phyloP scores from a whole-genome alignment of 352 stramenopile genomes.

The Phytophthora chlamydospora region DNA sequence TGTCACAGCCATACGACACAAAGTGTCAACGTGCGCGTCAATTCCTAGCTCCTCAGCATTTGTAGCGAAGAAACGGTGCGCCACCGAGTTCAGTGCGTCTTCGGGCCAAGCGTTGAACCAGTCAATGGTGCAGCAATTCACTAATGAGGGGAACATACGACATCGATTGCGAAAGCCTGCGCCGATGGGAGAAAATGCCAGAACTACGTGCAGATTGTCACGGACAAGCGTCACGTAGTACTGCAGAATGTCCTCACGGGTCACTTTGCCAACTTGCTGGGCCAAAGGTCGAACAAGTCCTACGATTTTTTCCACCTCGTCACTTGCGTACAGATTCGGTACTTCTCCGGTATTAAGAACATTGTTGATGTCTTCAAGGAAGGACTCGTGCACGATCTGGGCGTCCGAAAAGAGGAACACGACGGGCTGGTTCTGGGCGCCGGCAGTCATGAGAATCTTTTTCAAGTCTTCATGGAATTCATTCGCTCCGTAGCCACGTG shows the following conservation, averaged over 20 bases:
- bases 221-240: constrained; percentile 92
- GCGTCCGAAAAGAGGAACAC: constrained; percentile 95
- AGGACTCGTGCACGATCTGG: constrained; percentile 94
- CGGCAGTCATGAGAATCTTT: constrained; percentile 90
- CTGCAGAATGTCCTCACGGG: constrained; percentile 83
- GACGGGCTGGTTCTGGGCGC: constrained; percentile 86
- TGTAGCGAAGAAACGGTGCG: constrained; percentile 87
- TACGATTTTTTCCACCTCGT: constrained; percentile 93
- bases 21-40: constrained; percentile 83
- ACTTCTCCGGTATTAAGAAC: constrained; percentile 94
- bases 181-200: constrained; percentile 93
- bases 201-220: constrained; percentile 94
- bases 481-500: constrained; percentile 86
- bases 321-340: constrained; percentile 91
- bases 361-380: constrained; percentile 96
- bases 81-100: constrained; percentile 93
- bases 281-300: constrained; percentile 82
- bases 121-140: constrained; percentile 96
- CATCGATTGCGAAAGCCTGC: constrained; percentile 92
- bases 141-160: constrained; percentile 94
- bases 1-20: constrained; percentile 93
- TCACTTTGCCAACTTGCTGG: constrained; percentile 79
- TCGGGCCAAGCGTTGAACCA: constrained; percentile 97
- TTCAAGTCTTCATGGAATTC: constrained; percentile 95
- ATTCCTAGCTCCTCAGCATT: constrained; percentile 89